Evolutionary conservation across 495 filamentous ascomycete species (phyloP), one percentile per base, ranked within the genome.

Genomic region (Parachaetomium inaequale): DNA sequence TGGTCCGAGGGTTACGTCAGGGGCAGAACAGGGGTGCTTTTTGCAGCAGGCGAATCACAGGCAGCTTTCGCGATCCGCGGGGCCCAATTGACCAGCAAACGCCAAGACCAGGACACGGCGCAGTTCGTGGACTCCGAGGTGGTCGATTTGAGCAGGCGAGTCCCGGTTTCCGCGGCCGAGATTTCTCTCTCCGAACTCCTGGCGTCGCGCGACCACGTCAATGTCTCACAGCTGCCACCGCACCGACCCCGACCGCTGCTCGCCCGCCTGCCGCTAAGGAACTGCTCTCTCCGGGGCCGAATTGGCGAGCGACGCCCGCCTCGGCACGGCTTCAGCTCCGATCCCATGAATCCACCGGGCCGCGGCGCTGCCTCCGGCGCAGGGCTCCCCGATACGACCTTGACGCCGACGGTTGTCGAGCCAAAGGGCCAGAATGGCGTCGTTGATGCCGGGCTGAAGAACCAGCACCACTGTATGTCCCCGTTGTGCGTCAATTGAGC

Each of bases 371-470:
- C 72, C 73, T 62, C 28, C 64, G 68, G 72, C 73, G 61, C 63
- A 57, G 72, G 64, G 70, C 66, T 59, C 55, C n/a, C 59, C 56
- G 58, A 61, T 45, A 45, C 50, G 45, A 58, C 62, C 31, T 55
- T 63, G 63, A 38, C 60, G 46, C 66, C 69, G 11, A 45, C 54
- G 10, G 57, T 60, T 15, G 54, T 53, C n/a, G 62, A 60, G 26
- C 31, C 45, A 4, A 67, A 53, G 17, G 28, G 21, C 17, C 8
- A 50, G 60, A 74, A 73, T 52, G 71, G 72, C 40, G 77, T 78
- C 62, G 85, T 85, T 31, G 88, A 93, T 71, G 90, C 90, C 56
- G 90, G 90, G 34, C 67, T 92, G 65, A 82, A 81, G 65, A 89
- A 85, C 68, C 68, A 89, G 28, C 78, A 92, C 76, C 90, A 93